phyloP scores from a whole-genome alignment of 306 rosid genomes.

The Comarum palustre region DNA sequence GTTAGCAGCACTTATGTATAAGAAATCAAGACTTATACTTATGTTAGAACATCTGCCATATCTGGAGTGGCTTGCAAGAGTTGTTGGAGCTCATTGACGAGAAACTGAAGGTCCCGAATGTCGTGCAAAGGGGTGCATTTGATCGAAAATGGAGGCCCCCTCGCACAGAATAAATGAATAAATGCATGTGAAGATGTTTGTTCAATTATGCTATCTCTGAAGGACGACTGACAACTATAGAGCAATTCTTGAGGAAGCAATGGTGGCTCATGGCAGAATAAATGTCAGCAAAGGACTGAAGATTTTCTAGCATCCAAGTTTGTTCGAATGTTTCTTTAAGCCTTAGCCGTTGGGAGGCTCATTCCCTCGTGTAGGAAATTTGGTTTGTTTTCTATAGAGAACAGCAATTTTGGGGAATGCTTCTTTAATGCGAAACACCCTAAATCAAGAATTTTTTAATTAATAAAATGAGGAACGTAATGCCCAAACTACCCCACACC shows the following conservation, averaged over 20 bases:
- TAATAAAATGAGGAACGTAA: background rate
- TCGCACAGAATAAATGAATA: slow-evolving; percentile 39
- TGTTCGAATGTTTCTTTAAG: background rate
- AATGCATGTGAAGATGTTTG: background rate
- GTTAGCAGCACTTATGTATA: slow-evolving; percentile 80
- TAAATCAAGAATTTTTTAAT: no score
- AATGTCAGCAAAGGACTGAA: background rate
- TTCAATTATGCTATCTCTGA: background rate
- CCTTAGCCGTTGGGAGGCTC: background rate
- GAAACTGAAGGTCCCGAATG: slow-evolving; percentile 48
- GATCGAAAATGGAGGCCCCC: slow-evolving; percentile 83
- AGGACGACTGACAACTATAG: background rate
- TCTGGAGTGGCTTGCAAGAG: slow-evolving; percentile 83
- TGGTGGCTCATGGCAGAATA: background rate
- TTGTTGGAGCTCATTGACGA: slow-evolving; percentile 67
- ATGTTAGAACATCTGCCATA: slow-evolving; percentile 69
- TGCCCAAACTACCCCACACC: background rate
- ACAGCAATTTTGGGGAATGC: background rate
- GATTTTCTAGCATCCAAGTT: background rate
- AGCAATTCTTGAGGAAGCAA: background rate
- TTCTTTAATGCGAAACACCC: no score
- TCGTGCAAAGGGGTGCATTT: slow-evolving; percentile 45
- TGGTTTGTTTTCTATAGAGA: background rate
- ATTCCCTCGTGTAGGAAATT: no score
- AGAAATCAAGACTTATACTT: slow-evolving; percentile 88